These are phyloP conservation scores for Taxillus chinensis DNA, from an alignment of 164 flowering plant genomes.

Conservation along the genomic window DNA sequence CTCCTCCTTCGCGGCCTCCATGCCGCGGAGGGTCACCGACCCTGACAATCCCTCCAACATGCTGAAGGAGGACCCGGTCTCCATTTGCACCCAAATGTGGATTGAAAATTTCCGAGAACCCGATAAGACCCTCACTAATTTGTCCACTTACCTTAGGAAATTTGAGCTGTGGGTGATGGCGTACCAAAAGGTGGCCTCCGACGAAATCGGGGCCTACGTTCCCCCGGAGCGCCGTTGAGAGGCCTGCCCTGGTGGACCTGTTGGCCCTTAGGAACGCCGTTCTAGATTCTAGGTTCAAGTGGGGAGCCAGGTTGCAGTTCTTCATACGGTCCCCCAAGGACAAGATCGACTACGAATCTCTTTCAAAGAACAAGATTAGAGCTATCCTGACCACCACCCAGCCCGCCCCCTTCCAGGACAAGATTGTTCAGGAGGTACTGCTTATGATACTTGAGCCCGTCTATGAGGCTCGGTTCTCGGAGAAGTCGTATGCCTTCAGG, in stretches of 20 bases:
- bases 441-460: slow-evolving; percentile 87
- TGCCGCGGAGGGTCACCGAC: slow-evolving; percentile 28
- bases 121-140: slow-evolving; percentile 43
- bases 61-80: slow-evolving; percentile 76
- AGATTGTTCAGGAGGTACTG: slow-evolving; percentile 88
- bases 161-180: slow-evolving; percentile 93
- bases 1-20: slow-evolving; percentile 16
- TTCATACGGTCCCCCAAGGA: slow-evolving; percentile 79
- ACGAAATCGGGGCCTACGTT: slow-evolving; percentile 71
- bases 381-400: slow-evolving; percentile 79
- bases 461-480: slow-evolving; percentile 79
- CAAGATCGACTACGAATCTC: slow-evolving; percentile 55
- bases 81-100: slow-evolving; percentile 77
- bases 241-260: slow-evolving; percentile 68
- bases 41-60: slow-evolving; percentile 66
- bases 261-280: slow-evolving; percentile 83
- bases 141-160: slow-evolving; percentile 45
- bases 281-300: slow-evolving; percentile 76
- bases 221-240: slow-evolving; percentile 68
- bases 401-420: slow-evolving; percentile 74
- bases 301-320: slow-evolving; percentile 85
- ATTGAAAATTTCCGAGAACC: slow-evolving; percentile 72
- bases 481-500: slow-evolving; percentile 81
- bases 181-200: slow-evolving; percentile 83
- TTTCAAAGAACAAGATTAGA: slow-evolving; percentile 82